Conservation (phyloP, 805 yeast genomes). For the Kodamaea neixiangensis region DNA sequence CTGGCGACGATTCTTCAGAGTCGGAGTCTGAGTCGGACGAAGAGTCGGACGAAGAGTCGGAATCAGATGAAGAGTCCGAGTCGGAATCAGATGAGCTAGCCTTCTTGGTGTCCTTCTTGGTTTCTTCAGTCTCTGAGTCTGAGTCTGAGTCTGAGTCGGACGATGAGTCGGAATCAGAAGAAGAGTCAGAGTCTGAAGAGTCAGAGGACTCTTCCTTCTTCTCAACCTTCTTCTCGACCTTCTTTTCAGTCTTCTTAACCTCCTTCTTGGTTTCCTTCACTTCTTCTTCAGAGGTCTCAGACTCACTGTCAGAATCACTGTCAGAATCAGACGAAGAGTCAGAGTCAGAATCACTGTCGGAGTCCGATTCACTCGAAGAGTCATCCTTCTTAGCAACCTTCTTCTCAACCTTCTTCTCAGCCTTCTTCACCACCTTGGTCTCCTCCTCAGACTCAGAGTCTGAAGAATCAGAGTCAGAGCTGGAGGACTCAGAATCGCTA, state of each 20-base stretch:
- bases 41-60: constrained; percentile 30
- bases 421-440: constrained; percentile 18
- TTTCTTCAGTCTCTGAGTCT: constrained; percentile 16
- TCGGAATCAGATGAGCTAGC: constrained; percentile 11
- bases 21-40: constrained; percentile 36
- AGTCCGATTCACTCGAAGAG: constrained; percentile 18
- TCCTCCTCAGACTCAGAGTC: constrained; percentile 28
- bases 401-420: constrained; percentile 11
- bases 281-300: constrained; percentile 17
- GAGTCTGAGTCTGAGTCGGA: constrained; percentile 33
- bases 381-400: constrained; percentile 10
- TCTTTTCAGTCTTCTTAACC: constrained; percentile 15
- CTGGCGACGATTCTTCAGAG: constrained; percentile 34
- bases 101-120: constrained; percentile 20
- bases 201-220: constrained; percentile 13
- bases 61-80: constrained; percentile 31
- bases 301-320: too few relatives aligned
- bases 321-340: constrained; percentile 28
- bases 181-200: constrained; percentile 19
- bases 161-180: constrained; percentile 28
- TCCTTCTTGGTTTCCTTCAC: constrained; percentile 16
- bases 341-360: constrained; percentile 35
- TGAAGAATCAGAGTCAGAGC: constrained; percentile 22
- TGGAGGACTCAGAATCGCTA: constrained; percentile 20
- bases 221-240: constrained; percentile 15